These are phyloP conservation scores for Sporisorium sorghi DNA, from an alignment of 1,284 basidiomycete species.

Conservation along the genomic window DNA sequence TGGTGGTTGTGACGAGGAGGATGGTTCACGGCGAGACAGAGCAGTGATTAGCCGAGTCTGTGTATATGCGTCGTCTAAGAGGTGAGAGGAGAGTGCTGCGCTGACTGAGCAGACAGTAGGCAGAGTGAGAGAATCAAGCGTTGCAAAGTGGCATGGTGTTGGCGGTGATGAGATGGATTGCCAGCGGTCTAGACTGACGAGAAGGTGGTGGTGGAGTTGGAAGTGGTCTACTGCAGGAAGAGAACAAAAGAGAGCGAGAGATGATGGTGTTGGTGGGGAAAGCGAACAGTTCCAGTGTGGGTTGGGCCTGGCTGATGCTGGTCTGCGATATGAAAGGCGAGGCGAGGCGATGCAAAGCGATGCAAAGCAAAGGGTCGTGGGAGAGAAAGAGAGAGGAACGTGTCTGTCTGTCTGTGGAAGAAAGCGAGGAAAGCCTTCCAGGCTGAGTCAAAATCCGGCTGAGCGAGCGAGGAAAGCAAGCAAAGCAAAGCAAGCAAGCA, in stretches of 20 bases:
- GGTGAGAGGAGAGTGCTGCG: neutral
- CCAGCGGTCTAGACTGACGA: neutral
- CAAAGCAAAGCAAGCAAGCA: too few relatives aligned
- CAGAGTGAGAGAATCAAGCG: neutral
- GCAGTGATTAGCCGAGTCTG: neutral
- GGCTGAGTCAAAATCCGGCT: too few relatives aligned
- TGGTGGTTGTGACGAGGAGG: conserved; percentile 3
- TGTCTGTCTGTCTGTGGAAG: neutral
- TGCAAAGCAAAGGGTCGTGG: neutral
- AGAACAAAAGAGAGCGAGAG: neutral
- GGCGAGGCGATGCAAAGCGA: neutral
- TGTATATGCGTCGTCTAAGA: conserved; percentile 5
- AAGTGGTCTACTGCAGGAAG: too few relatives aligned
- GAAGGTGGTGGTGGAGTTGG: neutral
- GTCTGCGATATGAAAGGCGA: neutral
- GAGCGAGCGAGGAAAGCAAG: too few relatives aligned
- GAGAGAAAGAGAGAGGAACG: neutral
- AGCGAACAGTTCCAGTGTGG: neutral
- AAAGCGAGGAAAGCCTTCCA: too few relatives aligned
- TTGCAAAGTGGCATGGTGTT: conserved; percentile 1
- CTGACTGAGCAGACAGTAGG: neutral
- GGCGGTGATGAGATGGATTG: neutral
- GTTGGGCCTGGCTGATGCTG: conserved; percentile 1
- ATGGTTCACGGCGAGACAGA: neutral
- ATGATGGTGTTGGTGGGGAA: neutral